Conservation (phyloP, 1,284 basidiomycete species). For the Ganoderma leucocontextum region DNA sequence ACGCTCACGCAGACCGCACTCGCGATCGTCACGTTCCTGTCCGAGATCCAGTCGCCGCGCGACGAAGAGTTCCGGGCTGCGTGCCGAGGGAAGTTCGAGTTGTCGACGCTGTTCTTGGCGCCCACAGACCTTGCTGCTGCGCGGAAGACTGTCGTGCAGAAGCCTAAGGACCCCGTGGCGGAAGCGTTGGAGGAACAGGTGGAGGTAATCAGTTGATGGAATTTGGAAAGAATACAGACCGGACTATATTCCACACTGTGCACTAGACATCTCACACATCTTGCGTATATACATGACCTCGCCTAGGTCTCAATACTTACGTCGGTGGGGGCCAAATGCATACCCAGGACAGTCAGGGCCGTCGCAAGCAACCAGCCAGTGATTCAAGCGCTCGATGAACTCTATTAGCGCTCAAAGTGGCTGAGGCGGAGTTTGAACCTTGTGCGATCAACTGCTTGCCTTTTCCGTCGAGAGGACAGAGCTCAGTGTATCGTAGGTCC, state of each 20-base stretch:
- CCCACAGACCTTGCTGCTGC: constrained; percentile 52
- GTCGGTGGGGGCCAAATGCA: no score
- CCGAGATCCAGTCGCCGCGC: constrained; percentile 56
- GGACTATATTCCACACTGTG: constrained; percentile 7
- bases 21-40: constrained; percentile 56
- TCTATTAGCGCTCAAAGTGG: constrained; percentile 14
- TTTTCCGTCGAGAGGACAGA: constrained; percentile 38
- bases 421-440: constrained; percentile 42
- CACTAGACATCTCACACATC: constrained; percentile 11
- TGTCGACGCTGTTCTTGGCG: constrained; percentile 73
- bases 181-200: constrained; percentile 31
- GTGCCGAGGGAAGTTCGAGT: constrained; percentile 60
- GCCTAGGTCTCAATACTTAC: not conserved
- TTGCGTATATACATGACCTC: constrained; percentile 8
- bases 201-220: constrained; percentile 30
- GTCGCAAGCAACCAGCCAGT: no score
- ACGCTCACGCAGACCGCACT: constrained; percentile 55
- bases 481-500: constrained; percentile 28
- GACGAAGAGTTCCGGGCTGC: constrained; percentile 64
- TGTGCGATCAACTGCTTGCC: constrained; percentile 38
- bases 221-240: not conserved
- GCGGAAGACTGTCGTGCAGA: constrained; percentile 38
- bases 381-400: not conserved
- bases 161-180: constrained; percentile 16
- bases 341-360: no score